Conservation (phyloP, 2,329 filamentous ascomycete species). For the Penicillium sp. region DNA sequence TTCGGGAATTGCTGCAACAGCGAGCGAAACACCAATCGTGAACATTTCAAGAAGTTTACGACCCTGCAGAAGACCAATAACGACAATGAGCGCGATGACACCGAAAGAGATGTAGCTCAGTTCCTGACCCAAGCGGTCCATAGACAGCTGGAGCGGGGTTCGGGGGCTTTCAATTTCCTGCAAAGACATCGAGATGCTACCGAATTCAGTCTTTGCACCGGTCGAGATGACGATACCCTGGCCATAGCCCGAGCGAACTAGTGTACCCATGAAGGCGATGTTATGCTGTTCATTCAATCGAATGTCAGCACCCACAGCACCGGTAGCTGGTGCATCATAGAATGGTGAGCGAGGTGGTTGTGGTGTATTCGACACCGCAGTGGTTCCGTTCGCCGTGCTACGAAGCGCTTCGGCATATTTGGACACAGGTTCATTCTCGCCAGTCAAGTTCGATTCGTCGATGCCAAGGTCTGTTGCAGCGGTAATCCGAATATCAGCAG, state of each 20-base stretch:
- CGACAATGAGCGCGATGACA: slow-evolving; percentile 88
- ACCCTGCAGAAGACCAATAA: slow-evolving; percentile 87
- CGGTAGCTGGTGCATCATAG: slow-evolving; percentile 60
- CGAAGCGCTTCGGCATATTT: slow-evolving; percentile 68
- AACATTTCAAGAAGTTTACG: slow-evolving; percentile 92
- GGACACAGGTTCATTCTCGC: slow-evolving; percentile 89
- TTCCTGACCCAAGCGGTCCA: slow-evolving; percentile 96
- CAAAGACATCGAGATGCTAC: slow-evolving; percentile 90
- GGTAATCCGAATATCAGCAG: slow-evolving; percentile 92
- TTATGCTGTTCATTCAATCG: slow-evolving; percentile 77
- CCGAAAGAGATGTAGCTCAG: slow-evolving; percentile 95
- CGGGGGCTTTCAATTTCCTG: slow-evolving; percentile 93
- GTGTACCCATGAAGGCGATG: slow-evolving; percentile 96
- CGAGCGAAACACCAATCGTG: slow-evolving; percentile 93
- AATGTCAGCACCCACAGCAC: slow-evolving; percentile 64
- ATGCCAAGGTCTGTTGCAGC: slow-evolving; percentile 87
- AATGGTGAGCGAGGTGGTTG: slow-evolving; percentile 55
- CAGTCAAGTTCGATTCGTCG: slow-evolving; percentile 94
- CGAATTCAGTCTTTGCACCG: slow-evolving; percentile 90
- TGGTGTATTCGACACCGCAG: slow-evolving; percentile 33
- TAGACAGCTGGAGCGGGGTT: slow-evolving; percentile 89
- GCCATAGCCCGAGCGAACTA: slow-evolving; percentile 92
- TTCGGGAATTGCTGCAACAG: slow-evolving; percentile 94
- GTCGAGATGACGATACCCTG: slow-evolving; percentile 98
- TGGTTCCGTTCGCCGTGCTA: slow-evolving; percentile 29